Conservation (phyloP, 179 eudicot species). For the Spinacia oleracea region DNA sequence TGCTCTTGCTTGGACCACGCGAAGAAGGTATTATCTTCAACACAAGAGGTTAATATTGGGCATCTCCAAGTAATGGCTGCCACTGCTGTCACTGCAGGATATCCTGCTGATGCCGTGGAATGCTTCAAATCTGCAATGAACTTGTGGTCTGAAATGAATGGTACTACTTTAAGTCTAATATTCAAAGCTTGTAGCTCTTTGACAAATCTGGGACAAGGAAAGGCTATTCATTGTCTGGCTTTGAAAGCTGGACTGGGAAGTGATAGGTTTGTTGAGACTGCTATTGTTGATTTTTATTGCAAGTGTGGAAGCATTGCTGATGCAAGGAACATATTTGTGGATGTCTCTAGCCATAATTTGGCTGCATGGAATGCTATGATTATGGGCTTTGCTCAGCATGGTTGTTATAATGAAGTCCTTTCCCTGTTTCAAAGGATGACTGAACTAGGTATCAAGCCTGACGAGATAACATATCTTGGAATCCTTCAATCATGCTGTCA, state of each 20-base stretch:
- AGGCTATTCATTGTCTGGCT: slow-evolving; percentile 42
- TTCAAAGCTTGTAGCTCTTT: slow-evolving; percentile 47
- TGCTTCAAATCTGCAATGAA: slow-evolving; percentile 31
- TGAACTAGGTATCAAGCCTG: slow-evolving; percentile 34
- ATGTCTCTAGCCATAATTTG: slow-evolving; percentile 35
- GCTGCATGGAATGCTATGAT: slow-evolving; percentile 58
- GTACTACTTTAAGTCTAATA: slow-evolving; percentile 33
- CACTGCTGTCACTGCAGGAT: slow-evolving; percentile 34
- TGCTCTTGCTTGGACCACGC: slow-evolving; percentile 39
- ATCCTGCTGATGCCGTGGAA: slow-evolving; percentile 34
- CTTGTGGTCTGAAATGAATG: slow-evolving; percentile 30
- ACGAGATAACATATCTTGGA: slow-evolving; percentile 52
- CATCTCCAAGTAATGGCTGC: slow-evolving; percentile 43
- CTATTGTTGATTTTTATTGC: slow-evolving; percentile 46
- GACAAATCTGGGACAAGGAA: slow-evolving; percentile 46
- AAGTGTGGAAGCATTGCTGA: slow-evolving; percentile 48
- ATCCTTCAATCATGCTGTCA: slow-evolving; percentile 52
- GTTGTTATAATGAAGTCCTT: slow-evolving; percentile 34
- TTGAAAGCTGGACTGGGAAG: slow-evolving; percentile 35
- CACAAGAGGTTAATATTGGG: slow-evolving; percentile 22
- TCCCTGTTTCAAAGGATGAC: slow-evolving; percentile 31
- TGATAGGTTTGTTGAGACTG: slow-evolving; percentile 43
- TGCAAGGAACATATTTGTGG: slow-evolving; percentile 33
- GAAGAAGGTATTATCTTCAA: slow-evolving; percentile 31
- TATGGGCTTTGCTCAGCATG: slow-evolving; percentile 50